These are phyloP conservation scores for Lactarius sp. DNA, from an alignment of 768 basidiomycete species.

Conservation along the genomic window DNA sequence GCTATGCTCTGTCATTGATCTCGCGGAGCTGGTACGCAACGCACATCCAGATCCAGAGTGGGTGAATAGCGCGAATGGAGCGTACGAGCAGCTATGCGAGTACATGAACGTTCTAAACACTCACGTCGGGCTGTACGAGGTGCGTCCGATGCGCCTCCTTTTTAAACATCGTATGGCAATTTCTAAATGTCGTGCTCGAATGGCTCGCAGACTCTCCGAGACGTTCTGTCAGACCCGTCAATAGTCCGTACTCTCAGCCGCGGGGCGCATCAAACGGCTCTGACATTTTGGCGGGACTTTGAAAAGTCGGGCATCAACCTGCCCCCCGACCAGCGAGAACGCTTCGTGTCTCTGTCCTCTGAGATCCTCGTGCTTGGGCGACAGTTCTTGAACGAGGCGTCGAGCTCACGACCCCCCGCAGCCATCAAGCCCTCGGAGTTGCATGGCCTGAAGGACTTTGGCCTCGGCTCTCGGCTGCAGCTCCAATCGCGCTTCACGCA, in stretches of 20 bases:
- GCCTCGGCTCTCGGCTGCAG: constrained; percentile 68
- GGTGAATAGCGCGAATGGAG: constrained; percentile 78
- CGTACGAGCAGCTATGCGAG: constrained; percentile 89
- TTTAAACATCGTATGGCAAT: background rate
- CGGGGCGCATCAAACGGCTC: constrained; percentile 81
- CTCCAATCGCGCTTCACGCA: constrained; percentile 74
- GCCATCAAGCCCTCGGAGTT: constrained; percentile 65
- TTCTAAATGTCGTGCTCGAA: background rate
- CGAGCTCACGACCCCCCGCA: constrained; percentile 58
- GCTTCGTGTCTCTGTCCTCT: constrained; percentile 86
- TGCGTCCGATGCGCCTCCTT: constrained; percentile 38
- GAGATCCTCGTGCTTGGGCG: constrained; percentile 85
- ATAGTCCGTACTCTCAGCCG: constrained; percentile 61
- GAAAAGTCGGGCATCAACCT: constrained; percentile 95
- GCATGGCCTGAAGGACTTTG: constrained; percentile 66
- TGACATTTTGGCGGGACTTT: constrained; percentile 95
- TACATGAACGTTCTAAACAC: constrained; percentile 98
- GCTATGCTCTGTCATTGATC: constrained; percentile 93
- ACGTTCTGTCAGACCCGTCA: constrained; percentile 61
- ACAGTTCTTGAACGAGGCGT: constrained; percentile 70
- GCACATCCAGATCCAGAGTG: constrained; percentile 85
- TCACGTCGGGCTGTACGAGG: constrained; percentile 84
- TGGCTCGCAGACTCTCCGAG: constrained; percentile 55
- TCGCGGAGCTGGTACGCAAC: constrained; percentile 90
- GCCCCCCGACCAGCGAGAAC: constrained; percentile 66